Percentiles rank a stretch among this genome's conserved stretches.
Evolutionary conservation across 2,329 filamentous ascomycete genomes (phyloP).

Genomic region (Sphaerulina vaccinii): DNA sequence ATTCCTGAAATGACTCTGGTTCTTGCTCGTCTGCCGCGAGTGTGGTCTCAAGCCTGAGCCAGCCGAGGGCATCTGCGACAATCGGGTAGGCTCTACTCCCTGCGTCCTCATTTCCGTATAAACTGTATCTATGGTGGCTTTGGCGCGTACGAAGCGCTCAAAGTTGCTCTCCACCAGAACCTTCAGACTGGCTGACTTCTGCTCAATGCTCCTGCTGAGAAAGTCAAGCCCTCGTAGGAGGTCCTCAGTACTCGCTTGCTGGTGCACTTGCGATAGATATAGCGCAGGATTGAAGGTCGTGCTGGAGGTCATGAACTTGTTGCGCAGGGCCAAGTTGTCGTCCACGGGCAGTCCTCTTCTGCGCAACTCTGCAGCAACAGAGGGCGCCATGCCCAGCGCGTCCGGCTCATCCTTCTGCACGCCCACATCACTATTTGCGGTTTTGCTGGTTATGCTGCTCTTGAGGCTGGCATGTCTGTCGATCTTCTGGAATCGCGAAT

Average conservation of each 20-base stretch:
- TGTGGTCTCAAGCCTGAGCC: conserved; percentile 47
- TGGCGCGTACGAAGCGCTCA: conserved; percentile 94
- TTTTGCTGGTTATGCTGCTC: conserved; percentile 54
- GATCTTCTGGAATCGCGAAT: conserved; percentile 71
- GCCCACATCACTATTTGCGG: conserved; percentile 66
- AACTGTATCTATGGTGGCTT: conserved; percentile 97
- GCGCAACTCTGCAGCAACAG: conserved; percentile 77
- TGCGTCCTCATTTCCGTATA: conserved; percentile 91
- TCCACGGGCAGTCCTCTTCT: conserved; percentile 76
- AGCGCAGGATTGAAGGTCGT: conserved; percentile 91
- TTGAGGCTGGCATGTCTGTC: conserved; percentile 71
- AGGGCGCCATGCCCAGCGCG: conserved; percentile 82
- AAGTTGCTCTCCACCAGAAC: conserved; percentile 97
- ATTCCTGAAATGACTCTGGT: conserved; percentile 44
- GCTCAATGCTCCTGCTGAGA: conserved; percentile 87
- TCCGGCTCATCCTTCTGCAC: conserved; percentile 92
- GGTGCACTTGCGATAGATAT: conserved; percentile 90
- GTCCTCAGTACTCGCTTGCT: conserved; percentile 76
- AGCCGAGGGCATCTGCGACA: conserved; percentile 20
- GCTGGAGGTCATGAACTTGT: conserved; percentile 91
- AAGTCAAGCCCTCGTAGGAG: conserved; percentile 80
- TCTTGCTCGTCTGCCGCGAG: conserved; percentile 67
- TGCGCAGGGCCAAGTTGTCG: conserved; percentile 70
- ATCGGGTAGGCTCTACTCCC: conserved; percentile 51
- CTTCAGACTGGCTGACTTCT: conserved; percentile 95